Base-by-base conservation (phyloP, 129 eudicot genomes). In the Scalesia atractyloides region DNA sequence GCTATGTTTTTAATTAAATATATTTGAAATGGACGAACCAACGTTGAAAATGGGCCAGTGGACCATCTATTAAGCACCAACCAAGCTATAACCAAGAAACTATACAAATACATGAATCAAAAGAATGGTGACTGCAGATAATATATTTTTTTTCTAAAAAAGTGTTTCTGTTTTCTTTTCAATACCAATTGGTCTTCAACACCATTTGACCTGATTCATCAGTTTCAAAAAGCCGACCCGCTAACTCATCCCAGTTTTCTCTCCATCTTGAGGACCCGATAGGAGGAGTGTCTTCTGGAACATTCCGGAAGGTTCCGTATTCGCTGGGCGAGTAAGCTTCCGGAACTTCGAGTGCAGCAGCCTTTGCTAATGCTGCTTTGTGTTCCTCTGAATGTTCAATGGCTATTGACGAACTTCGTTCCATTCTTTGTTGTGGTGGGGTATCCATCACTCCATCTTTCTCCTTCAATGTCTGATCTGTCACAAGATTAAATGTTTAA, bases 351-450 rank as follows among this genome's bases (percentile, higher is more conserved):
- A 95, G 74, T 1, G 96, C 88, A 22, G 43, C 91, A 0, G 97
- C 97, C 66, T 91, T 86, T 14, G 87, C 79, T 20, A 95, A 72
- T 15, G 97, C 97, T 22, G 87, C 88, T 61, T 66, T 75, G 76
- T 90, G 73, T 82, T 95, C 97, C 78, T 75, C 91, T 1, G 56
- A 81, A 69, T 95, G 99, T 63, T 95, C 97, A 52, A 87, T 83
- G 36, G 87, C 94, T 47, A 95, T 18, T 17, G 91, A 79, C 17
- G 82, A 73, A 74, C 82, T 86, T 47, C 99, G 37, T 64, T 91
- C 96, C 96, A 95, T 91, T 73, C 83, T 83, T 73, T 95, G 99
- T 11, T 83, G 86, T 57, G 73, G 73, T 1, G 97, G 97, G 15
- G 88, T 85, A 64, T 84, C 88, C 96, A 91, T 85, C 1, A 67